These are phyloP conservation scores for Leptomonas seymouri DNA, from an alignment of 208 protist genomes.

Conservation along the genomic window DNA sequence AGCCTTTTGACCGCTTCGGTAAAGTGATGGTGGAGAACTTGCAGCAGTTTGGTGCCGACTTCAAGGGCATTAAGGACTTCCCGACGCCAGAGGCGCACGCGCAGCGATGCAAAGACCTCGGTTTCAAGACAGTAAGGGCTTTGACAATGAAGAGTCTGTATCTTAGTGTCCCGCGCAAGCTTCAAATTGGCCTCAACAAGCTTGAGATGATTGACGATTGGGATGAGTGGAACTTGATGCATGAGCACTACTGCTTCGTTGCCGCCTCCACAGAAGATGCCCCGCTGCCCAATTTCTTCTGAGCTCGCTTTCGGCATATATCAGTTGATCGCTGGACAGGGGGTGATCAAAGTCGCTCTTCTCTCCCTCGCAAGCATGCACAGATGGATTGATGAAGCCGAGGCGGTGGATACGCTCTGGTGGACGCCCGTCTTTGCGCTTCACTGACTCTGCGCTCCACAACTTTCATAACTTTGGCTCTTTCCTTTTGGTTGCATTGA, in stretches of 20 bases:
- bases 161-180: slow-evolving; percentile 69
- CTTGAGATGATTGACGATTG: slow-evolving; percentile 93
- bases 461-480: too few species aligned
- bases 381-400: too few species aligned
- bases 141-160: slow-evolving; percentile 84
- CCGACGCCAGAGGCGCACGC: slow-evolving; percentile 73
- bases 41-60: slow-evolving; percentile 52
- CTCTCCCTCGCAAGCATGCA: too few species aligned
- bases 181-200: slow-evolving; percentile 65
- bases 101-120: slow-evolving; percentile 65
- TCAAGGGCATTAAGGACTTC: slow-evolving; percentile 77
- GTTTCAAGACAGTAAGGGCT: slow-evolving; percentile 66
- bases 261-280: slow-evolving; percentile 57
- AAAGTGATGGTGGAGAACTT: slow-evolving; percentile 89
- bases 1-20: slow-evolving; percentile 88
- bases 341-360: too few species aligned
- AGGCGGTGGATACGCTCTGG: too few species aligned
- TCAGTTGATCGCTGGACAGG: too few species aligned
- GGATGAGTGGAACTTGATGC: slow-evolving; percentile 93
- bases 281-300: slow-evolving; percentile 52
- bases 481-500: too few species aligned
- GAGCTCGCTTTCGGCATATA: neutral
- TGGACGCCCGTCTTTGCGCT: too few species aligned
- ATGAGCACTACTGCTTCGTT: slow-evolving; percentile 93
- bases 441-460: too few species aligned